These are phyloP conservation scores for Meyerozyma guilliermondii DNA, from an alignment of 1,139 yeast genomes.

Conservation along the genomic window DNA sequence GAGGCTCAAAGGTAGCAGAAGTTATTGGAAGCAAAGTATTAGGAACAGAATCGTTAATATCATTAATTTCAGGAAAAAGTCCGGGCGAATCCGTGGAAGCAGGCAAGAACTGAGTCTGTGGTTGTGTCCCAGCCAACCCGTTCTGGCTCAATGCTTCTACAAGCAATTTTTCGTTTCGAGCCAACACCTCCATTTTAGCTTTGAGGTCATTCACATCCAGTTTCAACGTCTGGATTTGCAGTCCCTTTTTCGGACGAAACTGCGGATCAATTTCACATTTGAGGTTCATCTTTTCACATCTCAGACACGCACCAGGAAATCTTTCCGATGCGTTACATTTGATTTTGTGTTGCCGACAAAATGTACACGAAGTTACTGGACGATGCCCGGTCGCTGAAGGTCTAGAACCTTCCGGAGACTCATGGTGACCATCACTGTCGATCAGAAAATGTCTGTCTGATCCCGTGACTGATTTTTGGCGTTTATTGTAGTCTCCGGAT, in stretches of 20 bases:
- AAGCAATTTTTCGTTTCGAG: constrained; percentile 63
- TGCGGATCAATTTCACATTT: constrained; percentile 88
- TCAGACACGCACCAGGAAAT: constrained; percentile 75
- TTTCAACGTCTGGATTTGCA: constrained; percentile 77
- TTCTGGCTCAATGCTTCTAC: constrained; percentile 48
- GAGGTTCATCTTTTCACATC: constrained; percentile 77
- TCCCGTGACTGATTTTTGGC: constrained; percentile 1
- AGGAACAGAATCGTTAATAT: not conserved
- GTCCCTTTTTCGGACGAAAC: constrained; percentile 87
- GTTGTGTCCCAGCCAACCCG: not conserved
- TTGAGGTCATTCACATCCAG: constrained; percentile 82
- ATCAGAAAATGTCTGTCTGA: constrained; percentile 3
- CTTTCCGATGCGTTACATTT: constrained; percentile 87
- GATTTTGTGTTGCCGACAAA: constrained; percentile 92
- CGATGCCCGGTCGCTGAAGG: constrained; percentile 47
- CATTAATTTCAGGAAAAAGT: not conserved
- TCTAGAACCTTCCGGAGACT: constrained; percentile 15
- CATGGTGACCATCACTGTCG: not conserved
- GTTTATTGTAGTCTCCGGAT: constrained; percentile 2
- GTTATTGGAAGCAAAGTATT: not conserved
- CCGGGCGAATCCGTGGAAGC: not conserved
- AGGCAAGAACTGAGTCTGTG: not conserved
- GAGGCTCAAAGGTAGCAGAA: constrained; percentile 11
- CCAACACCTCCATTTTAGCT: constrained; percentile 69
- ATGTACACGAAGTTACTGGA: constrained; percentile 90